Percentiles rank a stretch among this genome's conserved stretches.
Evolutionary conservation across 2,329 filamentous ascomycete genomes (phyloP).

Genomic region (Ophiocordyceps unilateralis): DNA sequence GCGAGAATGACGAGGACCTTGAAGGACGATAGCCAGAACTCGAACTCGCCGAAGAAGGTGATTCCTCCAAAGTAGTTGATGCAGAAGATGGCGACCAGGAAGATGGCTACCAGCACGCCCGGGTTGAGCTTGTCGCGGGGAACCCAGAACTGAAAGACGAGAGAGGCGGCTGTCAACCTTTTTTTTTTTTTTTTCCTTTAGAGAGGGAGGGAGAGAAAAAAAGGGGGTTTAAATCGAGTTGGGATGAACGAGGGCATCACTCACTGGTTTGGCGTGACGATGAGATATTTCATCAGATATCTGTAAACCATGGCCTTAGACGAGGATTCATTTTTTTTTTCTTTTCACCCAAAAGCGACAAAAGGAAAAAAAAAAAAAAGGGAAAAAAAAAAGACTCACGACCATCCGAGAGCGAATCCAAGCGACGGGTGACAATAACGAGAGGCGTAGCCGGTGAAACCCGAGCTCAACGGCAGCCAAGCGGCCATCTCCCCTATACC

Average conservation of each 20-base stretch:
- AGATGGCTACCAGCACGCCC: constrained; percentile 62
- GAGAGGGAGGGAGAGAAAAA: too few species aligned
- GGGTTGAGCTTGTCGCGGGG: constrained; percentile 49
- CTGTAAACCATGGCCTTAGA: constrained; percentile 8
- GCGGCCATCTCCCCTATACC: constrained; percentile 72
- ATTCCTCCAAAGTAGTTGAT: constrained; percentile 51
- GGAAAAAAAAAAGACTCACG: constrained; percentile 23
- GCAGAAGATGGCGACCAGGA: constrained; percentile 41
- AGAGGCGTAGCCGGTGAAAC: constrained; percentile 67
- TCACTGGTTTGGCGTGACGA: constrained; percentile 72
- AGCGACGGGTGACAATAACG: constrained; percentile 68
- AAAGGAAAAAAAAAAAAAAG: not conserved
- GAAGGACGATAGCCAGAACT: constrained; percentile 46
- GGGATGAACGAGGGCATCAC: too few species aligned
- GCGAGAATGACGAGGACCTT: constrained; percentile 51
- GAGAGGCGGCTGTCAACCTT: constrained; percentile 52
- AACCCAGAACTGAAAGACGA: constrained; percentile 69
- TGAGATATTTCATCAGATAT: constrained; percentile 65
- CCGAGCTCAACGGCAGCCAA: constrained; percentile 61
- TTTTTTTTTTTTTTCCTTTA: too few species aligned
- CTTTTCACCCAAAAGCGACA: too few species aligned
- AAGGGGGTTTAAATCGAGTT: constrained; percentile 22
- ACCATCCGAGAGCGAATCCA: constrained; percentile 63
- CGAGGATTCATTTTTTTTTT: too few species aligned
- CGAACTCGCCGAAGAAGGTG: constrained; percentile 48